Percentiles rank a stretch among this genome's conserved stretches.
Conservation (phyloP, 345 rosid species). For the Tarenaya hassleriana region DNA sequence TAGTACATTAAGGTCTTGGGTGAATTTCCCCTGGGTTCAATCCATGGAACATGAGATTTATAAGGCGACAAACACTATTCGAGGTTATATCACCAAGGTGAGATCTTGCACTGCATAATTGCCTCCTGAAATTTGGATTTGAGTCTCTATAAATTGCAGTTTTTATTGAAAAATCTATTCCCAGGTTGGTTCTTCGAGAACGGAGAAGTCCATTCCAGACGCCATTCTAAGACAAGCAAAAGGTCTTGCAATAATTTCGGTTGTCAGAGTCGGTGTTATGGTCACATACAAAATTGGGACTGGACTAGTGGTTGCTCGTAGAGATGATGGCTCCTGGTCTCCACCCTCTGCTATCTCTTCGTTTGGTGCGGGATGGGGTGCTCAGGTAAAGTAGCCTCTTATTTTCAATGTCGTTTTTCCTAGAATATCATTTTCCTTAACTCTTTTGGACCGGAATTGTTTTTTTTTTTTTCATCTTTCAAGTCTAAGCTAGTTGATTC, state of each 20-base stretch:
- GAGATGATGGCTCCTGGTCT: conserved; percentile 96
- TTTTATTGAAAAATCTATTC: conserved; percentile 12
- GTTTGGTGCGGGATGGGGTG: conserved; percentile 96
- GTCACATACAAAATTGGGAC: conserved; percentile 91
- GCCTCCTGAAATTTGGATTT: not conserved
- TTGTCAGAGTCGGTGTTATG: conserved; percentile 80
- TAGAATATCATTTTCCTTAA: no score
- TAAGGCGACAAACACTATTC: conserved; percentile 77
- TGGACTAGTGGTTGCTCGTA: conserved; percentile 76
- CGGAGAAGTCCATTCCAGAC: conserved; percentile 88
- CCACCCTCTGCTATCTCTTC: conserved; percentile 95
- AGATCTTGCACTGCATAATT: conserved; percentile 12
- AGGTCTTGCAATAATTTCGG: conserved; percentile 86
- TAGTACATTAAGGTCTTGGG: conserved; percentile 96
- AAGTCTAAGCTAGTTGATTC: no score
- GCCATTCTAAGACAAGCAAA: conserved; percentile 66
- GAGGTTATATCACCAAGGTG: conserved; percentile 64
- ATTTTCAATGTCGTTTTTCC: no score
- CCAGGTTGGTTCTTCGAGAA: conserved; percentile 68
- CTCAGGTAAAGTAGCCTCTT: conserved; percentile 53
- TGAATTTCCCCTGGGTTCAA: conserved; percentile 95
- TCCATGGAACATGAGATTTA: conserved; percentile 91
- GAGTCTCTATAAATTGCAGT: conserved; percentile 1
- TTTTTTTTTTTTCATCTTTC: no score
- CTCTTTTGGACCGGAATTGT: not conserved